Percentiles rank a stretch among this genome's conserved stretches.
Evolutionary conservation across 805 yeast genomes (phyloP).

Genomic region (Grigorovia transvaalensis): DNA sequence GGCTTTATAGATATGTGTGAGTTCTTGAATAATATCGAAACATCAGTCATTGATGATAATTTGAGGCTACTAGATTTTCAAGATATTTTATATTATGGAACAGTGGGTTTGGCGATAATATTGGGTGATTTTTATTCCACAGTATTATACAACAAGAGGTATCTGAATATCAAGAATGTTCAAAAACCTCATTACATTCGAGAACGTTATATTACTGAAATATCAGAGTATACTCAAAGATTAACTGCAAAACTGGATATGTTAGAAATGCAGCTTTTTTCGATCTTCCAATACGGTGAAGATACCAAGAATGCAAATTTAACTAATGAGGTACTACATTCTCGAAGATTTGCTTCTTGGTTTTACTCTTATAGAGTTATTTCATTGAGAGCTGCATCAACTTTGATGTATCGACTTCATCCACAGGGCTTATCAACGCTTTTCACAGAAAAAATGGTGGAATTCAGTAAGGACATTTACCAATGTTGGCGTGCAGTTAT

Average conservation of each 20-base stretch:
- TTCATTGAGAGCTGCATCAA: slow-evolving; percentile 5
- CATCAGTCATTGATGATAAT: neutral
- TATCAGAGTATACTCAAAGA: slow-evolving; percentile 4
- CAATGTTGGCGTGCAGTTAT: neutral
- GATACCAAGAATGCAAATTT: neutral
- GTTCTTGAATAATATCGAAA: slow-evolving; percentile 7
- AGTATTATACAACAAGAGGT: slow-evolving; percentile 17
- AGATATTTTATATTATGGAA: slow-evolving; percentile 10
- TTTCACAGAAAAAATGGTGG: neutral
- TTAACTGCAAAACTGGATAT: neutral
- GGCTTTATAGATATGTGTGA: slow-evolving; percentile 16
- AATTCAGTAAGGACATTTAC: neutral
- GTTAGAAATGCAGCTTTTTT: neutral
- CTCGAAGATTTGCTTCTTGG: slow-evolving; percentile 1
- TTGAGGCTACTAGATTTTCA: neutral
- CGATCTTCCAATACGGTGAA: neutral
- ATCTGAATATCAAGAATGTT: slow-evolving; percentile 17
- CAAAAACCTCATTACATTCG: slow-evolving; percentile 15
- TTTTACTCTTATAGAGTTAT: neutral
- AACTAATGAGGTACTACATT: slow-evolving; percentile 2
- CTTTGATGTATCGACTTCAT: slow-evolving; percentile 7
- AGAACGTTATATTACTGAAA: slow-evolving; percentile 10
- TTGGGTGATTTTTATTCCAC: slow-evolving; percentile 14
- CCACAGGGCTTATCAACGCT: neutral
- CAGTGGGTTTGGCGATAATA: slow-evolving; percentile 10